phyloP scores from a whole-genome alignment of 352 stramenopile species.

The Blastocystis sp. region DNA sequence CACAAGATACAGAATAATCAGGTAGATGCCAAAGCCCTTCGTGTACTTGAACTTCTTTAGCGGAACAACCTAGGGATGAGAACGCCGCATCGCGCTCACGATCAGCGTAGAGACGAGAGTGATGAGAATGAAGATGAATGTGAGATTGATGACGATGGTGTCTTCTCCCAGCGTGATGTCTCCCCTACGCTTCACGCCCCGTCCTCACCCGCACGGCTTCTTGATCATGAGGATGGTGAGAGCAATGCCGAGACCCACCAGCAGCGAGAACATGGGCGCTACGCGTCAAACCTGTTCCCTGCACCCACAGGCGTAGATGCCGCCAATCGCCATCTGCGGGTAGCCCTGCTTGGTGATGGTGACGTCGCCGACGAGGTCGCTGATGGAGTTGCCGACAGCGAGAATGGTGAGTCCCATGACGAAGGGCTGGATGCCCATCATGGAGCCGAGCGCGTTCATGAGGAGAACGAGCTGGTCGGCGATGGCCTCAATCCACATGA shows the following conservation, averaged over 20 bases:
- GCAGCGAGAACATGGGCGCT: slow-evolving; percentile 72
- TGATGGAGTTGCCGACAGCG: slow-evolving; percentile 82
- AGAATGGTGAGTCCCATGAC: slow-evolving; percentile 84
- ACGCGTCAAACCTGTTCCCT: slow-evolving; percentile 71
- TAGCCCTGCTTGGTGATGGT: slow-evolving; percentile 82
- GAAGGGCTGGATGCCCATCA: slow-evolving; percentile 76
- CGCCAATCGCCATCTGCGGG: slow-evolving; percentile 75
- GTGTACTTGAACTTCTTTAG: slow-evolving; percentile 64
- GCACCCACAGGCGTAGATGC: slow-evolving; percentile 72
- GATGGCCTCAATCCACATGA: slow-evolving; percentile 86
- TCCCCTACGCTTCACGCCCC: slow-evolving; percentile 3
- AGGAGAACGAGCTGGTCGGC: slow-evolving; percentile 82
- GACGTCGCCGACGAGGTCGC: slow-evolving; percentile 82
- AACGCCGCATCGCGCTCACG: neutral
- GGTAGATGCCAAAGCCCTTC: slow-evolving; percentile 54
- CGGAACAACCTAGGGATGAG: slow-evolving; percentile 10
- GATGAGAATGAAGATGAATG: slow-evolving; percentile 71
- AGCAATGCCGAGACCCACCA: slow-evolving; percentile 71
- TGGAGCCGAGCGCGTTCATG: slow-evolving; percentile 77
- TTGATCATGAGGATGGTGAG: slow-evolving; percentile 65
- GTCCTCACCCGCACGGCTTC: neutral
- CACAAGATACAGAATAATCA: slow-evolving; percentile 54
- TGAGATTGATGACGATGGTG: slow-evolving; percentile 69
- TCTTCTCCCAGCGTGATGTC: slow-evolving; percentile 66
- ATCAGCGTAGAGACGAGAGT: slow-evolving; percentile 64